These are phyloP conservation scores for Coelastrella sp. DNA, from an alignment of 139 green algal species.

Conservation along the genomic window DNA sequence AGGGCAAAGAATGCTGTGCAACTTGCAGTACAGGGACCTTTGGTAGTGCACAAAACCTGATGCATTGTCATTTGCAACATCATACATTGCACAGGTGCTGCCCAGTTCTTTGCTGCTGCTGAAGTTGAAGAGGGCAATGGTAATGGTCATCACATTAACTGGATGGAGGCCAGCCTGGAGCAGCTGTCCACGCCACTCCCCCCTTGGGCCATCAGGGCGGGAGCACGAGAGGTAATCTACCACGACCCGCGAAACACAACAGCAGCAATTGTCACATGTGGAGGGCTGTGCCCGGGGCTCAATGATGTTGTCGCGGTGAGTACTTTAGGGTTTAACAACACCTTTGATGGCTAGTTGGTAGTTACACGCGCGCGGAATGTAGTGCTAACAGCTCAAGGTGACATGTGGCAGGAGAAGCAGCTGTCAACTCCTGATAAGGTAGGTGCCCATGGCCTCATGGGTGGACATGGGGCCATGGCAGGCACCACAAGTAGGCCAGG, in stretches of 20 bases:
- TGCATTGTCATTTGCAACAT: neutral
- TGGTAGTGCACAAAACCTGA: neutral
- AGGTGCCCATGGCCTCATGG: too few species aligned
- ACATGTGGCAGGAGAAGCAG: too few species aligned
- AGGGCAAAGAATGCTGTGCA: neutral
- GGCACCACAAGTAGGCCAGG: too few species aligned
- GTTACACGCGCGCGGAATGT: too few species aligned
- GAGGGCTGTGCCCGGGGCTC: slow-evolving; percentile 96
- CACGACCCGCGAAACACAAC: slow-evolving; percentile 83
- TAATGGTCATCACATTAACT: slow-evolving; percentile 32
- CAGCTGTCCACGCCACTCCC: slow-evolving; percentile 86
- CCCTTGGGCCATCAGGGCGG: slow-evolving; percentile 83
- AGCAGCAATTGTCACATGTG: slow-evolving; percentile 97
- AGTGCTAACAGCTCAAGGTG: too few species aligned
- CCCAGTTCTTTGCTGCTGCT: slow-evolving; percentile 4
- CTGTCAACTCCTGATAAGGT: too few species aligned
- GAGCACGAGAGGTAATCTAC: slow-evolving; percentile 88
- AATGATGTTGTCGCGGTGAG: slow-evolving; percentile 93
- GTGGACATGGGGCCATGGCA: too few species aligned
- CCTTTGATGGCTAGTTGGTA: too few species aligned
- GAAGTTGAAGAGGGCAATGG: slow-evolving; percentile 27
- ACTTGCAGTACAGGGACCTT: neutral
- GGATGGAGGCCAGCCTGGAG: slow-evolving; percentile 64
- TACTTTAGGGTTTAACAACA: too few species aligned
- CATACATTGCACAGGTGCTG: slow-evolving; percentile 20